Evolutionary conservation across 2,329 filamentous ascomycete species (phyloP).

Genomic region (Hypoxylon sp.): DNA sequence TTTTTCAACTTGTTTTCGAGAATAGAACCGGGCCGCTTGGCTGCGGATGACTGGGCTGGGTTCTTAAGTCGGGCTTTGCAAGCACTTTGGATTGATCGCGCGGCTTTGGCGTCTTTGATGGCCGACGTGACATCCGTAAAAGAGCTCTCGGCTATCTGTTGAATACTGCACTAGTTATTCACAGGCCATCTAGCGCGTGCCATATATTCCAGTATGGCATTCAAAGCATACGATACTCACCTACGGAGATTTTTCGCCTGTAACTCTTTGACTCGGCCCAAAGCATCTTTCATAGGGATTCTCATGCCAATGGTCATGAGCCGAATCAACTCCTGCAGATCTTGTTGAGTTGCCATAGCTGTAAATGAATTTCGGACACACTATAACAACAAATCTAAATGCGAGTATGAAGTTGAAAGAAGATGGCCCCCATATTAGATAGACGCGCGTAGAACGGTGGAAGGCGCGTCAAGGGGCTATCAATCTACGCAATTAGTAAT

Average conservation of each 20-base stretch:
- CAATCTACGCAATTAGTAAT: conserved; percentile 22
- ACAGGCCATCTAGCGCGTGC: not conserved
- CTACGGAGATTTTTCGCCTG: conserved; percentile 69
- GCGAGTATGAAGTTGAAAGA: not conserved
- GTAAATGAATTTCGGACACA: not conserved
- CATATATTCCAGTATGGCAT: not conserved
- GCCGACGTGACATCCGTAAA: conserved; percentile 62
- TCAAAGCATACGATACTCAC: conserved; percentile 59
- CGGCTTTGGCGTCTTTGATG: conserved; percentile 64
- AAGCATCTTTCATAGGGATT: conserved; percentile 70
- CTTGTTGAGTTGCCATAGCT: conserved; percentile 69
- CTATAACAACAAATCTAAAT: not conserved
- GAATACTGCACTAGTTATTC: conserved; percentile 60
- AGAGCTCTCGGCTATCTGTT: conserved; percentile 68
- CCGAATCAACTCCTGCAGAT: conserved; percentile 73
- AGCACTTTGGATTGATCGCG: conserved; percentile 66
- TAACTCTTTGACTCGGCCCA: conserved; percentile 71
- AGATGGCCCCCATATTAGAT: conserved; percentile 1
- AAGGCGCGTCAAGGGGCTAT: conserved; percentile 37
- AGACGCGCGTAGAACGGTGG: conserved; percentile 27
- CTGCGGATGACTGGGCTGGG: conserved; percentile 40
- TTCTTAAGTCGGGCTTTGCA: conserved; percentile 68
- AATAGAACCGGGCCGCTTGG: conserved; percentile 55
- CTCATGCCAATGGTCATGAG: conserved; percentile 71
- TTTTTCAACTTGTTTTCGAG: conserved; percentile 55